These are phyloP conservation scores for Acer yangbiense DNA, from an alignment of 345 rosid species.

Conservation along the genomic window DNA sequence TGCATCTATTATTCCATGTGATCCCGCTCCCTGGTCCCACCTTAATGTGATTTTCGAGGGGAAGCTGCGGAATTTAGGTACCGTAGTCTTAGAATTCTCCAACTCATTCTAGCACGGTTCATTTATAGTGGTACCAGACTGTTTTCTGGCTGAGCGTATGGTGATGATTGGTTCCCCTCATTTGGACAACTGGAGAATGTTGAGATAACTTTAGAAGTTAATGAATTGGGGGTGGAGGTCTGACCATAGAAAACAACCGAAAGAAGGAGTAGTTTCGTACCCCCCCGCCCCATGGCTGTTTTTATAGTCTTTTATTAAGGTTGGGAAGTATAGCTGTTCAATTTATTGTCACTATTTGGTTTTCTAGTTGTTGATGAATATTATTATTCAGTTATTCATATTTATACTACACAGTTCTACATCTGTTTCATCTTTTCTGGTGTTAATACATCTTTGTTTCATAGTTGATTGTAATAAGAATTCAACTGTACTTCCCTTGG, in stretches of 20 bases:
- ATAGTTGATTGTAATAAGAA: slow-evolving; percentile 8
- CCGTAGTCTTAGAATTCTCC: slow-evolving; percentile 19
- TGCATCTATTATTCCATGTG: slow-evolving; percentile 22
- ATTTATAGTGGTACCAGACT: slow-evolving; percentile 3
- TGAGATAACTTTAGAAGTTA: slow-evolving; percentile 16
- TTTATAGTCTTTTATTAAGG: slow-evolving; percentile 8
- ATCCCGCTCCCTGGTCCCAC: slow-evolving; percentile 30
- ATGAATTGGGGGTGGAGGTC: not conserved
- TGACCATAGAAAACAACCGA: slow-evolving; percentile 6
- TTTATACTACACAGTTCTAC: not conserved
- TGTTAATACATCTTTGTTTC: not conserved
- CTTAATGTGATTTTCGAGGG: slow-evolving; percentile 33
- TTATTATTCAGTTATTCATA: not conserved
- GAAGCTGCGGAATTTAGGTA: slow-evolving; percentile 36
- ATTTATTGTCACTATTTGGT: slow-evolving; percentile 3
- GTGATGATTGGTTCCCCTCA: not conserved
- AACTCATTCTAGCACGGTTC: slow-evolving; percentile 11
- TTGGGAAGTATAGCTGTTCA: slow-evolving; percentile 11
- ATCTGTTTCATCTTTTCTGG: not conserved
- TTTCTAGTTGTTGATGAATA: not conserved
- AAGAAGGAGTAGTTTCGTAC: not conserved
- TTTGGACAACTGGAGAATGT: slow-evolving; percentile 13
- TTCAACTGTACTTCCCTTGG: not conserved
- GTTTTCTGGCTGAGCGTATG: not conserved
- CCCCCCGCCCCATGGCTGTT: slow-evolving; percentile 1